A percentile compares a stretch with the other conserved stretches of the same genome.
These are phyloP conservation scores for Pseudogymnoascus sp. DNA, from an alignment of 2,329 filamentous ascomycete species.

Conservation along the genomic window DNA sequence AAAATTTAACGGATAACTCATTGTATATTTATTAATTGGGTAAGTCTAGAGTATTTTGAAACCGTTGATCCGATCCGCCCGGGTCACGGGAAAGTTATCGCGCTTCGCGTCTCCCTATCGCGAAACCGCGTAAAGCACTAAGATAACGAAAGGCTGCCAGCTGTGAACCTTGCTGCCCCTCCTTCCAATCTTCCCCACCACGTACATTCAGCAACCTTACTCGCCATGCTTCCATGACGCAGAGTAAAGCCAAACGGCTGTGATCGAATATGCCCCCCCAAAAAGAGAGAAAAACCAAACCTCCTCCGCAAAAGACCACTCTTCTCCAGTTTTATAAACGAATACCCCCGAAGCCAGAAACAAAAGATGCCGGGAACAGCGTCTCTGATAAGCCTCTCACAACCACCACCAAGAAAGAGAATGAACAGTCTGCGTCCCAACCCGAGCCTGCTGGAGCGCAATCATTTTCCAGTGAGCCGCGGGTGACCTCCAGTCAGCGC, in stretches of 20 bases:
- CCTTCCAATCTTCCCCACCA: slow-evolving; percentile 1
- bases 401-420: neutral
- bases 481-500: neutral
- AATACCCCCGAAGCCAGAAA: slow-evolving; percentile 57
- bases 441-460: neutral
- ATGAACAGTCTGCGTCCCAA: neutral
- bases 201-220: neutral
- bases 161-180: slow-evolving; percentile 5
- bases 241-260: neutral
- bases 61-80: slow-evolving; percentile 15
- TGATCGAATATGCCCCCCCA: neutral
- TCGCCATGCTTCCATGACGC: slow-evolving; percentile 1
- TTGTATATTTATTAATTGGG: neutral
- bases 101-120: neutral
- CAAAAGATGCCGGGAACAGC: neutral
- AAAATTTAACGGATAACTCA: neutral
- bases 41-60: neutral
- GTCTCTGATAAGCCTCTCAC: neutral
- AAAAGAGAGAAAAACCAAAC: neutral
- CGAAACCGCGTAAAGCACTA: slow-evolving; percentile 1
- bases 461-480: neutral
- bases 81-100: neutral
- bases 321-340: slow-evolving; percentile 45
- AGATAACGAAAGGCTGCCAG: neutral
- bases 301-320: neutral